Evolutionary conservation across 1,139 yeast genomes (phyloP).

Genomic region (Yamadazyma triangularis): DNA sequence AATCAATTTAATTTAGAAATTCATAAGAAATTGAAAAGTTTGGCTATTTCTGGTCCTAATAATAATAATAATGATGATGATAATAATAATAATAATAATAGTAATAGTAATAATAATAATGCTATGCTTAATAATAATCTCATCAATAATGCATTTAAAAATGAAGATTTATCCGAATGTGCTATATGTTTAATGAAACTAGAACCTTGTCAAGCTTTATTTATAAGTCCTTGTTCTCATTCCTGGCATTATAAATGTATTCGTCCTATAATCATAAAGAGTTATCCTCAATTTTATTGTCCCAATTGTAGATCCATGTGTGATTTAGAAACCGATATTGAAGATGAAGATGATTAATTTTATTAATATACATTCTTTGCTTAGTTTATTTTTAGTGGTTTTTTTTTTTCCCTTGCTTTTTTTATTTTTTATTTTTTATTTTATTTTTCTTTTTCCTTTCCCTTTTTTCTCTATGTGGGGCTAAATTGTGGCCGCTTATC

Average conservation of each 20-base stretch:
- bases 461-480: background rate
- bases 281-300: conserved; percentile 92
- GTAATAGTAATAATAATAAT: too few relatives aligned
- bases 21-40: conserved; percentile 57
- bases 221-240: conserved; percentile 92
- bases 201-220: conserved; percentile 87
- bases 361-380: too few relatives aligned
- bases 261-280: conserved; percentile 74
- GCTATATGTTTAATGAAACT: conserved; percentile 82
- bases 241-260: conserved; percentile 97
- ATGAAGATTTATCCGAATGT: conserved; percentile 62
- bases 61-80: conserved; percentile 5
- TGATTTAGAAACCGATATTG: conserved; percentile 84
- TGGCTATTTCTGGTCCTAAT: conserved; percentile 30
- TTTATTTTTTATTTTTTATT: too few relatives aligned
- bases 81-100: too few relatives aligned
- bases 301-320: conserved; percentile 93
- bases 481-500: background rate
- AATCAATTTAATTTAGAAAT: conserved; percentile 78
- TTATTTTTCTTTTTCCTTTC: background rate
- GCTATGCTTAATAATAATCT: conserved; percentile 13
- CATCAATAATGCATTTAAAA: conserved; percentile 20
- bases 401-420: background rate
- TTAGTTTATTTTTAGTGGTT: too few relatives aligned
- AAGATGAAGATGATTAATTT: conserved; percentile 25